phyloP scores from a whole-genome alignment of 176 grass and related monocot genomes.

The maize (Zea mays) region Zm-B73-REFERENCE-NAM-5.0 NC_050099.1:250059501-250060000 shows the following conservation, averaged over 20 bases:
- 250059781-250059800: slow-evolving; percentile 92
- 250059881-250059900: slow-evolving; percentile 94
- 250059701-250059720: slow-evolving; percentile 6
- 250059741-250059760: slow-evolving; percentile 9
- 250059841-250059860: slow-evolving; percentile 91
- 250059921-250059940: slow-evolving; percentile 58
- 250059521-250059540: background rate
- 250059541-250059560: background rate
- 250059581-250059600: slow-evolving; percentile 50
- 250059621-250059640: slow-evolving; percentile 92
- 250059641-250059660: slow-evolving; percentile 85
- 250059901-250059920: slow-evolving; percentile 87
- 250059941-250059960: slow-evolving; percentile 9
- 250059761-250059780: slow-evolving; percentile 18
- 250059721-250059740: background rate
- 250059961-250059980: background rate
- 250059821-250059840: slow-evolving; percentile 84
- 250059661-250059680: slow-evolving; percentile 47
- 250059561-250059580: background rate
- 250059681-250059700: slow-evolving; percentile 1
- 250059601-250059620: slow-evolving; percentile 95
- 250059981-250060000: background rate
- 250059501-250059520: background rate
- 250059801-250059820: slow-evolving; percentile 95
- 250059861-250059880: slow-evolving; percentile 79